Evolutionary conservation across 139 green algal genomes (phyloP).

Genomic region (Chlorella sp.): DNA sequence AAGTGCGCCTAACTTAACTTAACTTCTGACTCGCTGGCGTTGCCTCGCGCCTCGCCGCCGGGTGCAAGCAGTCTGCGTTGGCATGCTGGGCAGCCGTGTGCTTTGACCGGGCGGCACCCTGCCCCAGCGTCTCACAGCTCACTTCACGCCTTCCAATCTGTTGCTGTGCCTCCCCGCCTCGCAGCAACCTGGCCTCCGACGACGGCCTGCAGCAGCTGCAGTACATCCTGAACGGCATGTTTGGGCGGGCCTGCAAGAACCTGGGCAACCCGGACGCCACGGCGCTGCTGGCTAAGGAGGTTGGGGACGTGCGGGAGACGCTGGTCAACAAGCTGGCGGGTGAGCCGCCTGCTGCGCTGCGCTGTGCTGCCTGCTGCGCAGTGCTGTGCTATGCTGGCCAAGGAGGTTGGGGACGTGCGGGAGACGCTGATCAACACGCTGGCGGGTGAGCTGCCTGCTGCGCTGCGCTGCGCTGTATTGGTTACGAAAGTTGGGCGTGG

Average conservation of each 20-base stretch:
- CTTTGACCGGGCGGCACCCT: too few relatives aligned
- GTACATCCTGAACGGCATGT: constrained; percentile 51
- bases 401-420: too few relatives aligned
- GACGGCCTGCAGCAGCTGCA: constrained; percentile 77
- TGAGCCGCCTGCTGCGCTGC: neutral
- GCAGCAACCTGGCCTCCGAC: constrained; percentile 52
- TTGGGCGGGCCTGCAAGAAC: constrained; percentile 85
- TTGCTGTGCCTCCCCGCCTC: neutral
- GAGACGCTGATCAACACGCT: too few relatives aligned
- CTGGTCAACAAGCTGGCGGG: constrained; percentile 52
- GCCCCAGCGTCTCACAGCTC: too few relatives aligned
- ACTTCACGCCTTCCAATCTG: too few relatives aligned
- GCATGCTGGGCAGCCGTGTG: neutral
- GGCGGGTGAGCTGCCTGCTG: too few relatives aligned
- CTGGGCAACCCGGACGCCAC: constrained; percentile 93
- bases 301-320: constrained; percentile 42
- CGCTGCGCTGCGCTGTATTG: too few relatives aligned
- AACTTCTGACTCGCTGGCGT: neutral
- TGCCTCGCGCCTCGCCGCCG: neutral
- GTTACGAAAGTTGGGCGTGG: too few relatives aligned
- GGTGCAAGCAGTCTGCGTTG: neutral
- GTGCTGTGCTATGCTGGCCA: neutral
- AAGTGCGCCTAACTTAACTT: neutral
- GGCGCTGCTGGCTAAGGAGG: constrained; percentile 73
- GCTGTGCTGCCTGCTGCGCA: neutral